Evolutionary conservation across 2,329 filamentous ascomycete species (phyloP).

Genomic region (Paecilomyces dactylethromorphus): DNA sequence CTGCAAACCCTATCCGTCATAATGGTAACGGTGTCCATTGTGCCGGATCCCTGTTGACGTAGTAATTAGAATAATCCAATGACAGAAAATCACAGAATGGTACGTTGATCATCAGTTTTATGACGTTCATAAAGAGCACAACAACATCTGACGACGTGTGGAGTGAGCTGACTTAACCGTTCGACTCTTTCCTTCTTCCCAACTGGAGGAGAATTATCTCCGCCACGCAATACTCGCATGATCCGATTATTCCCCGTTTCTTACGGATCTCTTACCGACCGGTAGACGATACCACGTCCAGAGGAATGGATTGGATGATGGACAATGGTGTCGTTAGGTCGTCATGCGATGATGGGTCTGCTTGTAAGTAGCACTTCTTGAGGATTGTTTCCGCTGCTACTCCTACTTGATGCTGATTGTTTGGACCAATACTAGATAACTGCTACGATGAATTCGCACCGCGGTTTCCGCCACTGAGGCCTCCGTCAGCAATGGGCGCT

Average conservation of each 20-base stretch:
- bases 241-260: neutral
- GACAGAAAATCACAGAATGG: neutral
- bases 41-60: neutral
- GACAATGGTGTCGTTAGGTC: neutral
- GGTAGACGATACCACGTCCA: neutral
- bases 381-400: neutral
- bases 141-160: neutral
- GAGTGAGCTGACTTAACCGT: neutral
- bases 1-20: neutral
- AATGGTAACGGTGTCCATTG: neutral
- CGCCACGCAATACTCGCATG: neutral
- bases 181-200: neutral
- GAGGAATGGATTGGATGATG: neutral
- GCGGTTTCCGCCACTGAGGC: neutral
- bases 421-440: neutral
- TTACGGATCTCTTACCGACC: neutral
- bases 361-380: neutral
- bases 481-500: neutral
- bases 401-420: neutral
- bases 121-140: neutral
- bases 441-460: neutral
- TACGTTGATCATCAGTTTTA: neutral
- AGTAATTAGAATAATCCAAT: neutral
- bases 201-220: neutral
- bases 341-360: neutral